Base-by-base conservation (phyloP, 2,329 filamentous ascomycete species). In the Amylocarpus encephaloides region DNA sequence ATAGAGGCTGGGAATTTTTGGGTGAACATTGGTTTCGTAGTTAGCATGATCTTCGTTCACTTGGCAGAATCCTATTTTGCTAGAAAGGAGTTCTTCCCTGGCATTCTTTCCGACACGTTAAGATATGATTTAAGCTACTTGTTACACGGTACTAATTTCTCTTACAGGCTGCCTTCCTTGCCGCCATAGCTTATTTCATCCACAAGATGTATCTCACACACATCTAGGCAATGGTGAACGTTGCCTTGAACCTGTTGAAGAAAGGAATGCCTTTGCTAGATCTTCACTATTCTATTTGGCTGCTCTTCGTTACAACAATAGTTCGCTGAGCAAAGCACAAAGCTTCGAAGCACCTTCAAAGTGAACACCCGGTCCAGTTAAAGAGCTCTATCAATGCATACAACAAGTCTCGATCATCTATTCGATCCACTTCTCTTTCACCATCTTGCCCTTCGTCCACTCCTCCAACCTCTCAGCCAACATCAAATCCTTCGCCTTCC, bases 391-490 rank as follows among this genome's bases (percentile, higher is more conserved):
- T 26, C 4, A 26, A 26, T 26, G 7, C 22, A 26, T 4, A 26
- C 22, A 26, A 7, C 4, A 26, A 26, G 22, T 26, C 22, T 26
- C 22, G 7, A 26, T 7, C 7, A 26, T 26, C 22, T 26, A 26
- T 26, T 26, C 22, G 22, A 40, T 47, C 65, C 64, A 66, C 9
- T 61, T 60, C 49, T 63, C 61, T 55, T 56, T 63, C 52, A 36
- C 62, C 63, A 68, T 69, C 52, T 43, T 53, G 46, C 63, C 60
- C 48, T 34, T 30, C 43, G 64, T 67, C 65, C 67, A 69, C 47
- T 61, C 56, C 26, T 68, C 64, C 58, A 70, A 58, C 51, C 50
- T 67, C 47, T 62, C 60, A 11, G 63, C 63, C 52, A 70, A 63
- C 52, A 59, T 57, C 45, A 2, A 56, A 58, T 70, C 65, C 52